Conservation (phyloP, 169 alveolate genomes). For the Haemoproteus tartakovskyi region DNA sequence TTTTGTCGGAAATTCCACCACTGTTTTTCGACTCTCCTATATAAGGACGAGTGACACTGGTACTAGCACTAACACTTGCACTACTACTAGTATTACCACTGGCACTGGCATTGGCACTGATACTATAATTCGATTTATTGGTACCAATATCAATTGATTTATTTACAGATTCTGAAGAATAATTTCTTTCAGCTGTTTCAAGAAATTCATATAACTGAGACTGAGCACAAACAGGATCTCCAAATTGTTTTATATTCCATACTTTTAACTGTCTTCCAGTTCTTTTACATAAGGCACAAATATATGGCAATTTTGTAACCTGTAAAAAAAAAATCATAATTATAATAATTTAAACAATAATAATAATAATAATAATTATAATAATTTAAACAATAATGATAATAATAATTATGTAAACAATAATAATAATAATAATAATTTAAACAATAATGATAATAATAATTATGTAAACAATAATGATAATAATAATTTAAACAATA, state of each 20-base stretch:
- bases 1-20: too few relatives aligned
- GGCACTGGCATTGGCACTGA: not conserved
- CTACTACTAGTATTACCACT: too few relatives aligned
- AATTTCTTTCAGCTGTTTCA: constrained; percentile 12
- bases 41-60: too few relatives aligned
- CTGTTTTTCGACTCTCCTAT: too few relatives aligned
- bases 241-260: constrained; percentile 54
- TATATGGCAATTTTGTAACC: constrained; percentile 37
- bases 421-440: too few relatives aligned
- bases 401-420: too few relatives aligned
- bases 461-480: too few relatives aligned
- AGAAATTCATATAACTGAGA: constrained; percentile 49
- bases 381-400: not conserved
- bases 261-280: constrained; percentile 53
- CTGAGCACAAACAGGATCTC: constrained; percentile 59
- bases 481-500: too few relatives aligned
- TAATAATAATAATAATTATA: not conserved
- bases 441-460: too few relatives aligned
- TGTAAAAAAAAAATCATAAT: not conserved
- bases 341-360: not conserved
- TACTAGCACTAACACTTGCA: too few relatives aligned
- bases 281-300: constrained; percentile 43
- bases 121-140: not conserved
- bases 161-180: too few relatives aligned
- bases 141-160: not conserved